Evolutionary conservation across 164 flowering plant genomes (phyloP), one percentile per base, ranked within the genome.

Genomic region (Magnolia sinica): DNA sequence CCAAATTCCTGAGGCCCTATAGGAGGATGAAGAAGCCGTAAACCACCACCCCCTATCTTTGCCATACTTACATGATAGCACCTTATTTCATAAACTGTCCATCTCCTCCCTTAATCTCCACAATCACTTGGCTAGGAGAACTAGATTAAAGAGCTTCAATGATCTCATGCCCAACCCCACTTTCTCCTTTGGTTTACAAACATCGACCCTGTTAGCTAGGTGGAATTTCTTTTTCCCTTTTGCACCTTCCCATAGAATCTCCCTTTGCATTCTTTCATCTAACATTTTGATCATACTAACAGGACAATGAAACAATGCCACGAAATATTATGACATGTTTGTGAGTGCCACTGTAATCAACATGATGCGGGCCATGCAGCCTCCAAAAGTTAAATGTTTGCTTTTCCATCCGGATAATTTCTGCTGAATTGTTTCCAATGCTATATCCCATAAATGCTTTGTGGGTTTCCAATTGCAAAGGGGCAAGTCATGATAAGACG

Each of bases 181-280:
- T 71, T 77, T 64, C 14, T 14, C n/a, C 19, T 73, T 24, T 16
- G 67, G n/a, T 59, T 73, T 20, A 1, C 67, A 58, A 73, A 23
- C 50, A 24, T 22, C 8, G 5, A 16, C 71, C 14, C 8, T 14
- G 14, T 68, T 24, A 68, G 7, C 45, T 4, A 4, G 45, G 45
- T 11, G 31, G 31, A n/a, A 68, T 31, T 31, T 24, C 71, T 8
- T 24, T 27, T 24, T 13, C 22, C 11, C 16, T 31, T 68, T 27
- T n/a, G 6, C 23, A 14, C 49, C 31, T 68, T 24, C 19, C 45
- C 31, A 68, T 22, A 63, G 20, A 9, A 22, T 18, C 8, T 63
- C 65, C 19, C 23, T 58, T 37, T 37, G 45, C 45, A 37, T 37
- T 37, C 45, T 6, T 8, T 4, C 20, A 19, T 63, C 65, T 63